Conservation (phyloP, 352 stramenopile genomes). For the Blastocystis sp. region DNA sequence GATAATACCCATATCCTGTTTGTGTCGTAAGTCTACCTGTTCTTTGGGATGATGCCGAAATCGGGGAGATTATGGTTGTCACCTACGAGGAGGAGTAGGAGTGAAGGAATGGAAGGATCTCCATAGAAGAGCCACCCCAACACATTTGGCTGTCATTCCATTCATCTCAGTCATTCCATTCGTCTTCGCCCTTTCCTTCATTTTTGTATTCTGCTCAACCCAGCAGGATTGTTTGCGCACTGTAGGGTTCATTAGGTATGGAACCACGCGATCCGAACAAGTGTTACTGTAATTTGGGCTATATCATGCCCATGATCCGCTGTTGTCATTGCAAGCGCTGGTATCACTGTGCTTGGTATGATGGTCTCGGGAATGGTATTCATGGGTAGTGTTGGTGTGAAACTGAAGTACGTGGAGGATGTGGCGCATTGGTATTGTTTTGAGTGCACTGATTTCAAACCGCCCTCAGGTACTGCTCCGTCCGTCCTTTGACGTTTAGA, state of each 20-base stretch:
- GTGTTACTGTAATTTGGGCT: slow-evolving; percentile 43
- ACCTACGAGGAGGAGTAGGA: too few relatives aligned
- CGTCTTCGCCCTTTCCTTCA: too few relatives aligned
- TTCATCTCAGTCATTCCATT: too few relatives aligned
- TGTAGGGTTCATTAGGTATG: background rate
- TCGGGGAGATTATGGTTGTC: too few relatives aligned
- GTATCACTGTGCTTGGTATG: slow-evolving; percentile 47
- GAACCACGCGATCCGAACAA: background rate
- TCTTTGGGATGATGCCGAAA: too few relatives aligned
- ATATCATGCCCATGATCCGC: slow-evolving; percentile 26
- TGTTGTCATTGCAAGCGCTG: slow-evolving; percentile 42
- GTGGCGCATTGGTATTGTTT: background rate
- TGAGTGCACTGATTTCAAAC: slow-evolving; percentile 66
- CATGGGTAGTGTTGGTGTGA: slow-evolving; percentile 35
- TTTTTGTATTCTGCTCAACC: too few relatives aligned
- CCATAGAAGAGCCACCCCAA: too few relatives aligned
- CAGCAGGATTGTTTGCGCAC: too few relatives aligned
- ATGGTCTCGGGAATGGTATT: background rate
- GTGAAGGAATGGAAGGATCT: too few relatives aligned
- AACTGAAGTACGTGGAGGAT: slow-evolving; percentile 9
- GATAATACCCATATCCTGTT: slow-evolving; percentile 89
- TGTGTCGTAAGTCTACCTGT: too few relatives aligned
- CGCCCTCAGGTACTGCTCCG: slow-evolving; percentile 27
- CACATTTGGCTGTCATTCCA: too few relatives aligned
- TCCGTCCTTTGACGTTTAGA: background rate